Percentiles rank a stretch among this genome's conserved stretches.
Conservation (phyloP, 73 alveolate species). For the Paramecium biaurelia region DNA sequence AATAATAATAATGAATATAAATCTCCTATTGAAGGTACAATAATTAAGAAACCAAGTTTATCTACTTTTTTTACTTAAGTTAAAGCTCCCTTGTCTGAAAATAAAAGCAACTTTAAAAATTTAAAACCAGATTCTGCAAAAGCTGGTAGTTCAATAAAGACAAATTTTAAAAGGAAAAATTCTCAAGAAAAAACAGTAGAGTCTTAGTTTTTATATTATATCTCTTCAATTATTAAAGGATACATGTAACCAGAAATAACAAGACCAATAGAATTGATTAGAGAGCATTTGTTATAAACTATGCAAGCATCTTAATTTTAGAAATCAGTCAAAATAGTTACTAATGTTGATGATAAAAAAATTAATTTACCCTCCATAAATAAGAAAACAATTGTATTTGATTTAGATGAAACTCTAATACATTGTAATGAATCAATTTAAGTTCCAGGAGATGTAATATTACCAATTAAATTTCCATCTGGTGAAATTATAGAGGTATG, state of each 20-base stretch:
- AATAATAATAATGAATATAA: not conserved
- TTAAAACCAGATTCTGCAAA: slow-evolving; percentile 29
- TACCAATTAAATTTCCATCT: slow-evolving; percentile 64
- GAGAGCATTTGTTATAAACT: slow-evolving; percentile 60
- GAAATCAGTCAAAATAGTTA: not conserved
- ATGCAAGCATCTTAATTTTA: slow-evolving; percentile 56
- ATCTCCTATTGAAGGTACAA: not conserved
- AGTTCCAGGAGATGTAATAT: slow-evolving; percentile 59
- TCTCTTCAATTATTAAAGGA: slow-evolving; percentile 37
- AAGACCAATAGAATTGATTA: slow-evolving; percentile 30
- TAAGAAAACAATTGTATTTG: slow-evolving; percentile 62
- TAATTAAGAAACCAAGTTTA: slow-evolving; percentile 28
- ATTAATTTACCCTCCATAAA: slow-evolving; percentile 8
- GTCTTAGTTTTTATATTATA: not conserved
- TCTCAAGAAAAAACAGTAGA: slow-evolving; percentile 1
- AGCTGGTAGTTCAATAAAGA: not conserved
- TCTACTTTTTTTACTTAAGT: slow-evolving; percentile 34
- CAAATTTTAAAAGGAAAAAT: slow-evolving; percentile 30
- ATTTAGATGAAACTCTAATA: slow-evolving; percentile 64
- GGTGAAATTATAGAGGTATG: slow-evolving; percentile 64
- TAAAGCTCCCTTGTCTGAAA: not conserved
- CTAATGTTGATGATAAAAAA: slow-evolving; percentile 49
- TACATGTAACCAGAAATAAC: slow-evolving; percentile 27
- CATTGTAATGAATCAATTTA: slow-evolving; percentile 57
- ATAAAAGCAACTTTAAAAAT: not conserved